Conservation (phyloP, 306 rosid species). For the Casuarina cunninghamiana region DNA sequence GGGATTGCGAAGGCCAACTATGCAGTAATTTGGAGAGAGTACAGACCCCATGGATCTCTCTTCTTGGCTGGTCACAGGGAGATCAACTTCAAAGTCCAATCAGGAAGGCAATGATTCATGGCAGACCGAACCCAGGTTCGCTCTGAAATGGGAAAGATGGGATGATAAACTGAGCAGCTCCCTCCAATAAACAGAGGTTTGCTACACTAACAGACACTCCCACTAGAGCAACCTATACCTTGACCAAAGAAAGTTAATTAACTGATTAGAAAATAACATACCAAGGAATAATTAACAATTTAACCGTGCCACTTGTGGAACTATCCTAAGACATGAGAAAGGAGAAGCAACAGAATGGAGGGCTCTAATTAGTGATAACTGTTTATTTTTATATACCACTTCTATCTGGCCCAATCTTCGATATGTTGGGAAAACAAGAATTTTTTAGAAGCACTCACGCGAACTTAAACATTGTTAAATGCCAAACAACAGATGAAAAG, state of each 20-base stretch:
- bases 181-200: constrained; percentile 12
- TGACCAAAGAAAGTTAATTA: neutral
- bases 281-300: neutral
- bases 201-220: neutral
- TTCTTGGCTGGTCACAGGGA: constrained; percentile 46
- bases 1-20: constrained; percentile 1
- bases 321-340: too few species aligned
- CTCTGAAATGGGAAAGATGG: constrained; percentile 38
- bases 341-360: too few species aligned
- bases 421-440: neutral
- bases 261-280: neutral
- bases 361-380: too few species aligned
- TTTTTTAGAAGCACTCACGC: neutral
- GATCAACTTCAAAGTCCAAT: constrained; percentile 65
- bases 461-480: neutral
- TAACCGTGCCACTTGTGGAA: neutral
- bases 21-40: constrained; percentile 1
- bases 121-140: constrained; percentile 38
- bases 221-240: neutral
- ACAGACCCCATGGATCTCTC: constrained; percentile 65
- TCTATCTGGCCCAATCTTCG: too few species aligned
- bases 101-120: constrained; percentile 61
- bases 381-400: too few species aligned
- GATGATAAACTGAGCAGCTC: constrained; percentile 10
- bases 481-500: neutral